A percentile compares a stretch with the other conserved stretches of the same genome.
These are phyloP conservation scores for Daldinia caldariorum DNA, from an alignment of 495 filamentous ascomycete genomes.

Conservation along the genomic window DNA sequence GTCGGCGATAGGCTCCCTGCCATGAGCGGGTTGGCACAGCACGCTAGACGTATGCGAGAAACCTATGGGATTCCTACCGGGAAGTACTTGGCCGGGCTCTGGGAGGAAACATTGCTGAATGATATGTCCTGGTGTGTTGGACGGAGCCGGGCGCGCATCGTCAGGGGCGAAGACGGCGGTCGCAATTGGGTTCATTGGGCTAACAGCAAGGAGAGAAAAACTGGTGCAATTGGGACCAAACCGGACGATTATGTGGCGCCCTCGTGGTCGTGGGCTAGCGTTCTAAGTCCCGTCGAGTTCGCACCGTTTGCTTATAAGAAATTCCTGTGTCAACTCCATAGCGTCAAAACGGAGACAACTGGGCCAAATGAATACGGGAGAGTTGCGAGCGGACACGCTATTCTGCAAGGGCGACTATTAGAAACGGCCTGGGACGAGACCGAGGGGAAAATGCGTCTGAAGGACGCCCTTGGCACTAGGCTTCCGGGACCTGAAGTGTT, in stretches of 20 bases:
- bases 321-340: neutral
- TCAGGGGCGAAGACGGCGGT: neutral
- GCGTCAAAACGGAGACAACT: neutral
- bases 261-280: neutral
- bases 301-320: neutral
- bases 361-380: neutral
- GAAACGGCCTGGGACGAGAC: constrained; percentile 1
- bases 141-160: neutral
- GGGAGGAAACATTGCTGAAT: neutral
- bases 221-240: neutral
- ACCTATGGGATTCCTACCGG: neutral
- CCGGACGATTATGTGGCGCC: neutral
- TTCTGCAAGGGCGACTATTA: neutral
- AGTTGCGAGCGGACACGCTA: neutral
- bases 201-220: neutral
- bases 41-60: neutral
- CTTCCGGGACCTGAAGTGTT: neutral
- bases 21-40: neutral
- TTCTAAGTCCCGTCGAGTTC: neutral
- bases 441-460: constrained; percentile 3
- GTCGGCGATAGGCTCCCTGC: neutral
- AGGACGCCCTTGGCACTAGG: constrained; percentile 1
- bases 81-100: neutral
- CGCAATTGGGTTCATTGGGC: neutral
- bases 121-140: constrained; percentile 15